phyloP scores from a whole-genome alignment of 495 filamentous ascomycete genomes.

The Filosporella fistucella region DNA sequence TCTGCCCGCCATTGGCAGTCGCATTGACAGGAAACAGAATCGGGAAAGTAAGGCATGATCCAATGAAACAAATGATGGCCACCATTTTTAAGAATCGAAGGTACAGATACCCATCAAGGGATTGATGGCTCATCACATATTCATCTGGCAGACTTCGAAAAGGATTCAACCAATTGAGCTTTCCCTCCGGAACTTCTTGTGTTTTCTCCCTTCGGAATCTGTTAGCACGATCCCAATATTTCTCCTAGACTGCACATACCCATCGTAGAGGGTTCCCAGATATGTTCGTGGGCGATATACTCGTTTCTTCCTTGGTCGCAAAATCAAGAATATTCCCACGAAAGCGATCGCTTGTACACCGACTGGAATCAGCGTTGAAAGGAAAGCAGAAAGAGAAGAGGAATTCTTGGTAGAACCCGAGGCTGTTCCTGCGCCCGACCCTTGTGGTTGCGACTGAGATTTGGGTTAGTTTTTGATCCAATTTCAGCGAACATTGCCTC shows the following conservation, averaged over 20 bases:
- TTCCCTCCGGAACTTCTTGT: slow-evolving; percentile 58
- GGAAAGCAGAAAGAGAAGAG: slow-evolving; percentile 31
- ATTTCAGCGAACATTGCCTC: too few species aligned
- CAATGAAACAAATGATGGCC: slow-evolving; percentile 69
- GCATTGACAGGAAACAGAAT: slow-evolving; percentile 84
- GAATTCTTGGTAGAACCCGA: not conserved
- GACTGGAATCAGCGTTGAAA: slow-evolving; percentile 70
- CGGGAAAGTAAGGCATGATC: slow-evolving; percentile 76
- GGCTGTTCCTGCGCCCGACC: too few species aligned
- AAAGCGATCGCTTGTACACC: slow-evolving; percentile 57
- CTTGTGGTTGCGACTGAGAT: not conserved
- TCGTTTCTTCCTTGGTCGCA: slow-evolving; percentile 65
- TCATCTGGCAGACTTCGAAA: slow-evolving; percentile 78
- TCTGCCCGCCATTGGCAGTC: slow-evolving; percentile 64
- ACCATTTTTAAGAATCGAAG: slow-evolving; percentile 77
- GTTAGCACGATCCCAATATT: not conserved
- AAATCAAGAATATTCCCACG: slow-evolving; percentile 65
- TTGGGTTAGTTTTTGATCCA: too few species aligned
- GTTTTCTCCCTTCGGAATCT: slow-evolving; percentile 54
- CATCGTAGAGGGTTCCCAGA: slow-evolving; percentile 62
- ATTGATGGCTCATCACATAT: slow-evolving; percentile 82
- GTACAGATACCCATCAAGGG: slow-evolving; percentile 83
- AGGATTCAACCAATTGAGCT: slow-evolving; percentile 66
- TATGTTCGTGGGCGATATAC: slow-evolving; percentile 87
- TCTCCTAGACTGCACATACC: slow-evolving; percentile 32